These are phyloP conservation scores for Magnaporthales sp. DNA, from an alignment of 2,329 filamentous ascomycete species.

Conservation along the genomic window DNA sequence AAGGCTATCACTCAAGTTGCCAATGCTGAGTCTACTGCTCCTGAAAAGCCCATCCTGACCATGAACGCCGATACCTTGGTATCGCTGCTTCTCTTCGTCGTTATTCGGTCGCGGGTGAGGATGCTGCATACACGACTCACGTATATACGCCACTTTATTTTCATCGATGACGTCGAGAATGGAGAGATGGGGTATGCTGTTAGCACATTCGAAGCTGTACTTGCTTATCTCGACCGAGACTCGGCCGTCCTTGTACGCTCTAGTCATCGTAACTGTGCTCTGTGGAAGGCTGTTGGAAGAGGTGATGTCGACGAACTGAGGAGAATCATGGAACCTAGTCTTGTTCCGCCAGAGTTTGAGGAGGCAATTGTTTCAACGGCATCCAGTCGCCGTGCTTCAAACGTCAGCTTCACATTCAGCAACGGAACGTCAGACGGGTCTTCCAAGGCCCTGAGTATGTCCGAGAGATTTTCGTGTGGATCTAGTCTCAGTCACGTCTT, in stretches of 20 bases:
- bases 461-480: constrained; percentile 45
- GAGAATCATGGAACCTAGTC: constrained; percentile 68
- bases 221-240: constrained; percentile 78
- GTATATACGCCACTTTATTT: constrained; percentile 98
- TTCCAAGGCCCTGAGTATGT: constrained; percentile 16
- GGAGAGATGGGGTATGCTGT: constrained; percentile 94
- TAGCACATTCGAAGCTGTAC: constrained; percentile 90
- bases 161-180: constrained; percentile 93
- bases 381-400: constrained; percentile 34
- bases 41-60: constrained; percentile 49
- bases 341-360: constrained; percentile 31
- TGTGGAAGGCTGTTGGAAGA: constrained; percentile 81
- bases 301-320: constrained; percentile 69
- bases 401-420: constrained; percentile 18
- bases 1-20: constrained; percentile 71
- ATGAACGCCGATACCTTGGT: constrained; percentile 86
- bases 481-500: constrained; percentile 75
- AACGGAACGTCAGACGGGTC: constrained; percentile 22
- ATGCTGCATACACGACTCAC: constrained; percentile 80
- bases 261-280: constrained; percentile 72
- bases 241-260: constrained; percentile 75
- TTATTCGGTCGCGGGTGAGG: constrained; percentile 82
- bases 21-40: constrained; percentile 28
- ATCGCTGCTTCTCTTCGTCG: constrained; percentile 80
- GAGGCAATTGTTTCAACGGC: constrained; percentile 21